phyloP scores from a whole-genome alignment of 768 basidiomycete species.

The Cubamyces sp. region DNA sequence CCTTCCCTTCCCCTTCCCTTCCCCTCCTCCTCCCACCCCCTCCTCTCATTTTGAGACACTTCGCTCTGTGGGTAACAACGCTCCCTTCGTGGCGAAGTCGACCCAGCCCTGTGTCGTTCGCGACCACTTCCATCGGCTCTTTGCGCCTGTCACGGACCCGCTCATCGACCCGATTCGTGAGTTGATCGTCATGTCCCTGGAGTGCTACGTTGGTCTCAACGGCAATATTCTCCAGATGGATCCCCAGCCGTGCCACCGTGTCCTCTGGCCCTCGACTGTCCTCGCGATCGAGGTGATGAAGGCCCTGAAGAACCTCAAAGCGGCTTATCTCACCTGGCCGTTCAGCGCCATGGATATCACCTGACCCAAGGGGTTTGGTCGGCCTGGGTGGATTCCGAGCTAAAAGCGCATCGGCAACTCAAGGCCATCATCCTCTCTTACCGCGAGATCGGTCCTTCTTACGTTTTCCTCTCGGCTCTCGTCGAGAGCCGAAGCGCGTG shows the following conservation, averaged over 20 bases:
- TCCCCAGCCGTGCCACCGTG: conserved; percentile 91
- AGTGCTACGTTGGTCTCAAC: conserved; percentile 94
- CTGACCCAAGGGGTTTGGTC: conserved; percentile 90
- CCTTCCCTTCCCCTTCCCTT: no score
- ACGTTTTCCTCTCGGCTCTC: conserved; percentile 87
- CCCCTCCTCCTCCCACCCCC: no score
- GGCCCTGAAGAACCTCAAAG: conserved; percentile 90
- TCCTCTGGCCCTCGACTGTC: conserved; percentile 89
- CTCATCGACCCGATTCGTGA: conserved; percentile 99
- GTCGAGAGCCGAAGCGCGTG: conserved; percentile 92
- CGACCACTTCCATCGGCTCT: conserved; percentile 97
- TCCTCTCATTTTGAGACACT: no score
- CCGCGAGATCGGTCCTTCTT: conserved; percentile 72
- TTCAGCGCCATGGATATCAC: conserved; percentile 95
- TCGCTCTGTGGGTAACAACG: conserved; percentile 99
- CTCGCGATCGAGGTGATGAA: conserved; percentile 97
- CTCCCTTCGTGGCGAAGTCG: conserved; percentile 93
- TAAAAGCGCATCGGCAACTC: conserved; percentile 88
- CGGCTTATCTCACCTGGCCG: conserved; percentile 86
- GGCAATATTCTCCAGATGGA: conserved; percentile 97
- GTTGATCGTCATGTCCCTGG: conserved; percentile 97
- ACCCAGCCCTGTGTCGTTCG: conserved; percentile 89
- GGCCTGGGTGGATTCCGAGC: conserved; percentile 87
- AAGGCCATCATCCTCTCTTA: conserved; percentile 95
- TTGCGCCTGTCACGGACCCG: conserved; percentile 99